These are phyloP conservation scores for Saccharomyces hybrid DNA, from an alignment of 1,139 yeast species.

Conservation along the genomic window DNA sequence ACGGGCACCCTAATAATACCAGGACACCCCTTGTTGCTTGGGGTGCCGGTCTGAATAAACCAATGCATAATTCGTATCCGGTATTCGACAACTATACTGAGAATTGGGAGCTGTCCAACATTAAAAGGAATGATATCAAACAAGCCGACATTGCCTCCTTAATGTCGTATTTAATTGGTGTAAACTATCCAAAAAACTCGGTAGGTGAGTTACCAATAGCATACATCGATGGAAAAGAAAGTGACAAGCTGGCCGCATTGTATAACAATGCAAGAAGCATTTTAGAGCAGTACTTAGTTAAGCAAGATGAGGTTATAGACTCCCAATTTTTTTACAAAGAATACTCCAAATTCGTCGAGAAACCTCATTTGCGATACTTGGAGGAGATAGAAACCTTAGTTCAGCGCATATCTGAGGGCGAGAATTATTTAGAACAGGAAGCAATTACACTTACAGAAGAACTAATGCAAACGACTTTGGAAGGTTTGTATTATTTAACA, in stretches of 20 bases:
- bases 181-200: constrained; percentile 86
- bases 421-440: constrained; percentile 33
- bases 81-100: constrained; percentile 47
- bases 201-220: constrained; percentile 89
- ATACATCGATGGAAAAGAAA: constrained; percentile 52
- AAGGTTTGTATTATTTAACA: constrained; percentile 78
- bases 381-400: constrained; percentile 40
- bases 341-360: constrained; percentile 45
- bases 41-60: constrained; percentile 92
- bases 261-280: constrained; percentile 75
- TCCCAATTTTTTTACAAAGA: constrained; percentile 74
- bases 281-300: constrained; percentile 85
- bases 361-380: constrained; percentile 40
- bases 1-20: constrained; percentile 96
- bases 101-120: constrained; percentile 66
- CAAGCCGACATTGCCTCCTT: constrained; percentile 95
- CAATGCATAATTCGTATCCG: constrained; percentile 41
- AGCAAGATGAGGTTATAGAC: constrained; percentile 58
- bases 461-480: constrained; percentile 60
- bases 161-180: constrained; percentile 86
- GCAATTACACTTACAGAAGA: constrained; percentile 60
- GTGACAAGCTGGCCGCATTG: constrained; percentile 61
- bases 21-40: constrained; percentile 94
- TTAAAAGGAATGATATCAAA: constrained; percentile 78
- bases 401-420: constrained; percentile 32